Evolutionary conservation across 768 basidiomycete species (phyloP), one percentile per base, ranked within the genome.

Genomic region (Russula lepida): DNA sequence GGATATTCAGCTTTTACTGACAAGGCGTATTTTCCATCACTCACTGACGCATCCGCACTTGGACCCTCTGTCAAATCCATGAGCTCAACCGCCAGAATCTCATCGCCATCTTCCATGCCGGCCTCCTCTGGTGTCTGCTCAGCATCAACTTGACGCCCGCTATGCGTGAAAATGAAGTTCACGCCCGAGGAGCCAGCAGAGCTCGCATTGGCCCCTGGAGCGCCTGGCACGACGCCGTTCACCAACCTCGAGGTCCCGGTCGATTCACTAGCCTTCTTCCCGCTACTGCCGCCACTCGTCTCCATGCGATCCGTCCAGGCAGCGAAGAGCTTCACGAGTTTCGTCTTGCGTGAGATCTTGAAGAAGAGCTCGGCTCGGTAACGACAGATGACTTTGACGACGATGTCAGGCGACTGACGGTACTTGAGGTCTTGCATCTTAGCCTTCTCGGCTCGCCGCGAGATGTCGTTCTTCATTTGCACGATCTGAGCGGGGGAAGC

Each of bases 221-320:
- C 50, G 53, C 39, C 41, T 4, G 58, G 54, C 28, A 65, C 62
- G 19, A 64, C 54, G 9, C 63, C 63, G 43, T 65, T 68, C 44
- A 64, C 64, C 55, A 59, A 62, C 23, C 52, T 47, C 17, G 56
- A 46, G 3, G 54, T 8, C 13, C 30, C 56, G 8, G 27, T 55
- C 21, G 59, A n/a, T 37, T 79, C 77, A 58, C 83, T 81, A 49
- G 76, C 70, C 70, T 79, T 83, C 55, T 63, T 67, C 53, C 54
- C 51, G 3, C 33, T 23, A 8, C 50, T 15, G 13, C 39, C 28
- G 5, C 56, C 47, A n/a, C 12, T 41, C 35, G 65, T 65, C 70
- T 91, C 90, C 92, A 94, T 94, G 64, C 91, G 80, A 54, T 89
- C 88, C 28, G 89, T 90, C 90, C 91, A 93, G 32, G 90, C 88